A percentile compares a stretch with the other conserved stretches of the same genome.
Conservation (phyloP, 1,284 basidiomycete species). For the Porodaedalea pini region DNA sequence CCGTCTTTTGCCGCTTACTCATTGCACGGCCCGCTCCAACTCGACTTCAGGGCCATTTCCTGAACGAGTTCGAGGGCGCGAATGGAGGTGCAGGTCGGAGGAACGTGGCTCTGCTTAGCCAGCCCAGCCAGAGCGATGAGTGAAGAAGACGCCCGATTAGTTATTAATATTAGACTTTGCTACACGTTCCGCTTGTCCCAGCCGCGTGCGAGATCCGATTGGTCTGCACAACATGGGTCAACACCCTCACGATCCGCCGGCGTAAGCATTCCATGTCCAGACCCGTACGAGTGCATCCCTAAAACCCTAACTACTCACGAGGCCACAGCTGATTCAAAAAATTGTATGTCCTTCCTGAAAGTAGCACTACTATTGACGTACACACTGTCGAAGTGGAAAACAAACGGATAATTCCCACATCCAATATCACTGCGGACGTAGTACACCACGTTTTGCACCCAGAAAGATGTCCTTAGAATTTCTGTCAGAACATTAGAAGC, state of each 20-base stretch:
- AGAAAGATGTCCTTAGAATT: neutral
- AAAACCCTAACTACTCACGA: neutral
- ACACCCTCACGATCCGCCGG: neutral
- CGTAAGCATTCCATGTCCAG: neutral
- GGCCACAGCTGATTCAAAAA: neutral
- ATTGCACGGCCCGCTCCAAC: neutral
- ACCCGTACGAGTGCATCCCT: neutral
- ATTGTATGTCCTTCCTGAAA: neutral
- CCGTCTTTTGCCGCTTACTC: neutral
- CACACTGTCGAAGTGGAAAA: neutral
- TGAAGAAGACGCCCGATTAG: no score
- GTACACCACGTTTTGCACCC: no score
- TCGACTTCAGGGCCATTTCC: neutral
- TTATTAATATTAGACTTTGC: constrained; percentile 11
- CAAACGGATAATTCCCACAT: neutral
- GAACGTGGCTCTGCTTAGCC: no score
- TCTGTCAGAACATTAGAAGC: neutral
- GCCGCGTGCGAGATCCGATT: constrained; percentile 1
- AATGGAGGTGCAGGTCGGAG: no score
- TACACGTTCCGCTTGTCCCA: constrained; percentile 2
- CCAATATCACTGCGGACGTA: neutral
- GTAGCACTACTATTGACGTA: neutral
- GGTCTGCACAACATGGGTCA: neutral
- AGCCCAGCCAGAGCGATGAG: neutral
- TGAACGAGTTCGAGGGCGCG: neutral